phyloP scores from a whole-genome alignment of 768 basidiomycete species.

The Brasilioporus rufonigricans region DNA sequence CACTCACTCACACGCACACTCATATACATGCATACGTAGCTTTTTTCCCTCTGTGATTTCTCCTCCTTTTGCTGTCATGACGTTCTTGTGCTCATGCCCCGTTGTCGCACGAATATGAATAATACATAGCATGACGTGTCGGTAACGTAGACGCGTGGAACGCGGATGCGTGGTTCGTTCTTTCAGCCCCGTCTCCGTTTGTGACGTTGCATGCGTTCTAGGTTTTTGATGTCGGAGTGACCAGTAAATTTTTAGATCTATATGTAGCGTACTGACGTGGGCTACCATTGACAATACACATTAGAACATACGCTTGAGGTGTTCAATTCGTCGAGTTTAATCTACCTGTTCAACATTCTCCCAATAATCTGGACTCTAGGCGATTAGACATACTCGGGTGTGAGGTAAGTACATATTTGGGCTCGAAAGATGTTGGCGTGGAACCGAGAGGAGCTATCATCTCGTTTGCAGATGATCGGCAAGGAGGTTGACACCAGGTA shows the following conservation, averaged over 20 bases:
- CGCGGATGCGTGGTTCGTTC: background rate
- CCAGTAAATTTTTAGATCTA: background rate
- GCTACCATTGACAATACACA: background rate
- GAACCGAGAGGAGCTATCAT: background rate
- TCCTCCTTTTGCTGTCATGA: background rate
- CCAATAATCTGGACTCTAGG: background rate
- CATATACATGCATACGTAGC: slow-evolving; percentile 19
- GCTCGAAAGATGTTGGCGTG: background rate
- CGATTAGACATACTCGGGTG: background rate
- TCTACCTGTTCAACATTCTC: background rate
- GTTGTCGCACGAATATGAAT: slow-evolving; percentile 2
- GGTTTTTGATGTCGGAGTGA: background rate
- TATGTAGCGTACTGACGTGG: background rate
- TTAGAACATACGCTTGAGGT: background rate
- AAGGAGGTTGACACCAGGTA: background rate
- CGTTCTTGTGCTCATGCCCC: background rate
- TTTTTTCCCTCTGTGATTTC: background rate
- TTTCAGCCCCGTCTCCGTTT: background rate
- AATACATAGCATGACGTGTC: background rate
- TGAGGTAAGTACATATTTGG: background rate
- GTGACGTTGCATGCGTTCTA: background rate
- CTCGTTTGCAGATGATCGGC: background rate
- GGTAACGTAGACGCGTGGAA: background rate
- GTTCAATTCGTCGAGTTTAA: background rate
- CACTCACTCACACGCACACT: background rate